phyloP scores from a whole-genome alignment of 352 stramenopile species.

The Vaucheria bursata region DNA sequence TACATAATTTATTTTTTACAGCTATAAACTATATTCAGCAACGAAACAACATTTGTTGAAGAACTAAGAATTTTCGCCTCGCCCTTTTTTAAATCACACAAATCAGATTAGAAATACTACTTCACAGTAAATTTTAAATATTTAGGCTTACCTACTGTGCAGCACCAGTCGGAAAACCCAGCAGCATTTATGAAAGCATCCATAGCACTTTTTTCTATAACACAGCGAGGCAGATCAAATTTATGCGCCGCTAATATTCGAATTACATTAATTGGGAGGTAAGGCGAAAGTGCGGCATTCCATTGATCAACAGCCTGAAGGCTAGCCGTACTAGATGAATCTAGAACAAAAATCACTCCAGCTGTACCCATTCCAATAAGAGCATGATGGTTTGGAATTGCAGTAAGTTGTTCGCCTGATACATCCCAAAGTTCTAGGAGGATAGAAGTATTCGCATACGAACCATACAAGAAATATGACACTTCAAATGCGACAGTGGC shows the following conservation, averaged over 20 bases:
- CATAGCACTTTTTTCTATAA: slow-evolving; percentile 28
- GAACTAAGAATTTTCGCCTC: no score
- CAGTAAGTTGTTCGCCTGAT: slow-evolving; percentile 24
- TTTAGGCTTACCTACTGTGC: slow-evolving; percentile 32
- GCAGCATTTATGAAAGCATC: slow-evolving; percentile 21
- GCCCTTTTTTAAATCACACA: no score
- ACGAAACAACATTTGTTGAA: no score
- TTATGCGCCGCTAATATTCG: slow-evolving; percentile 20
- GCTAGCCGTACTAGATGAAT: slow-evolving; percentile 32
- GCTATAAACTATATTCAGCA: no score
- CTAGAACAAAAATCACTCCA: slow-evolving; percentile 31
- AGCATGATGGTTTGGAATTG: slow-evolving; percentile 31
- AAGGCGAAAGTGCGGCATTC: slow-evolving; percentile 31
- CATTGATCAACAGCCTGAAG: slow-evolving; percentile 34
- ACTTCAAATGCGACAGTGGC: slow-evolving; percentile 33
- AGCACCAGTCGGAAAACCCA: slow-evolving; percentile 38
- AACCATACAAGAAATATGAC: background rate
- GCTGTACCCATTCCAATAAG: slow-evolving; percentile 25
- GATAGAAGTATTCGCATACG: slow-evolving; percentile 10
- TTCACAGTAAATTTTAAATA: no score
- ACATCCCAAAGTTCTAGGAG: slow-evolving; percentile 41
- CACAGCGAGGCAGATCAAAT: slow-evolving; percentile 30
- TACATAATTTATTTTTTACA: no score
- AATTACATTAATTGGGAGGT: slow-evolving; percentile 18
- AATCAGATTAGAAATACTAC: no score